A percentile compares a stretch with the other conserved stretches of the same genome.
Evolutionary conservation across 805 yeast genomes (phyloP).

Genomic region (Candida ovalis): DNA sequence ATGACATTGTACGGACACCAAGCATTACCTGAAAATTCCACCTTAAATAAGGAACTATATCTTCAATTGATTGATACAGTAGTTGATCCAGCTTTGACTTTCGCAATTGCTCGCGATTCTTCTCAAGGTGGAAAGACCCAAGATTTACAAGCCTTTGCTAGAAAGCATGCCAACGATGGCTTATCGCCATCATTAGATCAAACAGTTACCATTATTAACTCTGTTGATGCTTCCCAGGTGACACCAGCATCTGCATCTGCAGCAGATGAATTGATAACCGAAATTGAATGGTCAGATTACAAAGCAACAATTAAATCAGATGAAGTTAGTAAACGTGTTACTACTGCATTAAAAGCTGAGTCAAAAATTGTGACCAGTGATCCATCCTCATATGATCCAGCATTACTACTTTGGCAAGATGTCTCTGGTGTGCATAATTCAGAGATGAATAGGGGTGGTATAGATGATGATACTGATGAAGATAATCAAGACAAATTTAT

Average conservation of each 20-base stretch:
- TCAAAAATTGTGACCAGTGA: constrained; percentile 32
- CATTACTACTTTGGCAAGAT: constrained; percentile 65
- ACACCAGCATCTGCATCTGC: constrained; percentile 21
- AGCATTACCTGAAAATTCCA: constrained; percentile 13
- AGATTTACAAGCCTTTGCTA: constrained; percentile 49
- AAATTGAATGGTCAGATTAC: constrained; percentile 48
- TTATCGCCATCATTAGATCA: constrained; percentile 32
- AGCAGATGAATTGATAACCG: constrained; percentile 22
- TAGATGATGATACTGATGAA: constrained; percentile 55
- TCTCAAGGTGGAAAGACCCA: constrained; percentile 29
- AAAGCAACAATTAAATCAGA: constrained; percentile 64
- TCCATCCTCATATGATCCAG: constrained; percentile 49
- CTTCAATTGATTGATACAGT: constrained; percentile 52
- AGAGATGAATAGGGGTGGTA: constrained; percentile 44
- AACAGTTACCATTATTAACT: constrained; percentile 35
- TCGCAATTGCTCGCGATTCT: constrained; percentile 31
- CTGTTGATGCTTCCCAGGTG: constrained; percentile 36
- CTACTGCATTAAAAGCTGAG: constrained; percentile 35
- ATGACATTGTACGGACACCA: constrained; percentile 43
- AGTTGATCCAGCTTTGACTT: constrained; percentile 62
- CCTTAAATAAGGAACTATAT: constrained; percentile 37
- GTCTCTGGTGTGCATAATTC: constrained; percentile 56
- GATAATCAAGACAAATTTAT: constrained; percentile 72
- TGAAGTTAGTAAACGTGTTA: constrained; percentile 61
- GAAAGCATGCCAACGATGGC: constrained; percentile 37